Percentiles rank a stretch among this genome's conserved stretches.
Conservation (phyloP, 1,139 yeast genomes). For the Torulaspora globosa region DNA sequence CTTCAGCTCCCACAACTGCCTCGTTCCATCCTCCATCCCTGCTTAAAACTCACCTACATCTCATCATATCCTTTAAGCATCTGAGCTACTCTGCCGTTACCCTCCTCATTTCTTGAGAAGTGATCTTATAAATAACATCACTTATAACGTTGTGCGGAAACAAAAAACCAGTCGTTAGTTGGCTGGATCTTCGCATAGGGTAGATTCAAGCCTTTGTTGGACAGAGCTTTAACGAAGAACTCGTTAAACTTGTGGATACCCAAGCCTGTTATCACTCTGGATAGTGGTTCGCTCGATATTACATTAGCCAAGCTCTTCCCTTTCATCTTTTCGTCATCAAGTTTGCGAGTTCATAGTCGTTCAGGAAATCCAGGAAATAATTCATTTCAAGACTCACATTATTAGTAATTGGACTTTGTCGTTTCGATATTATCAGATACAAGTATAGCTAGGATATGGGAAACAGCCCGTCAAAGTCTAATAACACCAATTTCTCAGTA, state of each 20-base stretch:
- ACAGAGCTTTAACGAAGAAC: not conserved
- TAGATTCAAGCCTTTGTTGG: not conserved
- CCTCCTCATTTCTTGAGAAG: not conserved
- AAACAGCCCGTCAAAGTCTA: slow-evolving; percentile 38
- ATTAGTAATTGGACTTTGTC: not conserved
- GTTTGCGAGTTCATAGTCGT: too few species aligned
- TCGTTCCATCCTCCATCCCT: not conserved
- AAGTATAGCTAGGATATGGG: slow-evolving; percentile 50
- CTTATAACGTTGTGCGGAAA: not conserved
- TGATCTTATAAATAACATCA: not conserved
- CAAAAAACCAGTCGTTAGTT: not conserved
- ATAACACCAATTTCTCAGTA: slow-evolving; percentile 30
- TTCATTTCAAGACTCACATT: too few species aligned
- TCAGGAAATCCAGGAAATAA: too few species aligned
- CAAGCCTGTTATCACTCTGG: not conserved
- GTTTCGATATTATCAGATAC: not conserved
- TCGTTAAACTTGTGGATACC: not conserved
- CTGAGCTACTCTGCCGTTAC: too few species aligned
- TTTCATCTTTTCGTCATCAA: too few species aligned
- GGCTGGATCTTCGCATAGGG: not conserved
- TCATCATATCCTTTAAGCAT: not conserved
- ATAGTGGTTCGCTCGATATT: not conserved
- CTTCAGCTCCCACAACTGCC: not conserved
- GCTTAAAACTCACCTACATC: not conserved
- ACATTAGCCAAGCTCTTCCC: not conserved